Percentiles rank a stretch among this genome's conserved stretches.
phyloP scores from a whole-genome alignment of 176 grass and related monocot genomes.

The Pontederia paniculata region DNA sequence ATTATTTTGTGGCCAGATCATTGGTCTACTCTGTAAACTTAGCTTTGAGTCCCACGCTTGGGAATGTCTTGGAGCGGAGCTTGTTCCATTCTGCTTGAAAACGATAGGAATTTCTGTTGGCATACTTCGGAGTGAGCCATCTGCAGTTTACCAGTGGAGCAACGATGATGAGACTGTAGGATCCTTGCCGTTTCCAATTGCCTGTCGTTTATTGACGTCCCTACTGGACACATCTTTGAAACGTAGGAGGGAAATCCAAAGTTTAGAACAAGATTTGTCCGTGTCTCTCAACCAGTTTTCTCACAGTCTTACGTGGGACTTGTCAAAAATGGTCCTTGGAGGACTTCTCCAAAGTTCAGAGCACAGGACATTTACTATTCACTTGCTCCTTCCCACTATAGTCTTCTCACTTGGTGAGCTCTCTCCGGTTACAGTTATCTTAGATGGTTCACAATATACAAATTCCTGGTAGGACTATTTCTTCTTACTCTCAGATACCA shows the following conservation, averaged over 20 bases:
- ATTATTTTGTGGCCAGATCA: slow-evolving; percentile 17
- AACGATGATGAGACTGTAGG: background rate
- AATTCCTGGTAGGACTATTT: slow-evolving; percentile 21
- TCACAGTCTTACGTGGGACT: slow-evolving; percentile 58
- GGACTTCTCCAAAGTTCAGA: slow-evolving; percentile 46
- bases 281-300: slow-evolving; percentile 26
- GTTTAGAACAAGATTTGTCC: background rate
- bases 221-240: slow-evolving; percentile 29
- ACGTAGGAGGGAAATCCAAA: slow-evolving; percentile 22
- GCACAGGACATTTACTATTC: slow-evolving; percentile 36
- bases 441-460: slow-evolving; percentile 21
- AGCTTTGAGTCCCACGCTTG: slow-evolving; percentile 34
- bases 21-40: slow-evolving; percentile 38
- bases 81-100: slow-evolving; percentile 56
- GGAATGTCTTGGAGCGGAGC: slow-evolving; percentile 43
- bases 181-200: slow-evolving; percentile 25
- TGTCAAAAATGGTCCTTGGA: slow-evolving; percentile 49
- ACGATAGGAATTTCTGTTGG: slow-evolving; percentile 33
- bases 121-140: slow-evolving; percentile 15
- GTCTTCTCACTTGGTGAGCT: slow-evolving; percentile 40
- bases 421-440: slow-evolving; percentile 27
- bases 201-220: slow-evolving; percentile 32
- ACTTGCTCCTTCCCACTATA: slow-evolving; percentile 46
- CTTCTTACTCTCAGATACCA: background rate
- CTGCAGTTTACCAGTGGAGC: slow-evolving; percentile 28